phyloP scores from a whole-genome alignment of 495 filamentous ascomycete genomes.

The Penicillium cinerascens region DNA sequence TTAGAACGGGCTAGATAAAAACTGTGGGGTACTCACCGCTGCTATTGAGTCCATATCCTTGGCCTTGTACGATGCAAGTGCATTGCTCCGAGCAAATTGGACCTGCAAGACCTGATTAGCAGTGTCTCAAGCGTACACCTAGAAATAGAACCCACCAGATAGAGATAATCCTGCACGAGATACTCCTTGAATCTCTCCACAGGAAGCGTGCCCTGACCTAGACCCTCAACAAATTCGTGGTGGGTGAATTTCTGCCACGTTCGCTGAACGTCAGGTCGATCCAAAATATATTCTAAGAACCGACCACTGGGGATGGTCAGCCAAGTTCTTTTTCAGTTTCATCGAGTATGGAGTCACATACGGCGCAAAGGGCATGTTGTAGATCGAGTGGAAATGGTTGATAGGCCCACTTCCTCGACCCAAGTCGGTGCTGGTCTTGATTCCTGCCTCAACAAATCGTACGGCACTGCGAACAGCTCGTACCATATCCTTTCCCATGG shows the following conservation, averaged over 20 bases:
- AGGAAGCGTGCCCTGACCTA: slow-evolving; percentile 72
- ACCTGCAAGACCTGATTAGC: slow-evolving; percentile 45
- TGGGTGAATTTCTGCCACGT: slow-evolving; percentile 72
- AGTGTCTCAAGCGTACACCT: background rate
- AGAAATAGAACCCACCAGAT: slow-evolving; percentile 56
- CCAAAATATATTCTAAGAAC: slow-evolving; percentile 82
- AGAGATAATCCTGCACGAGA: slow-evolving; percentile 85
- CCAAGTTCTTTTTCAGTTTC: background rate
- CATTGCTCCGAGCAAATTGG: slow-evolving; percentile 82
- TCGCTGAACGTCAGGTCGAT: slow-evolving; percentile 63
- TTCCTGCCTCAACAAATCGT: slow-evolving; percentile 79
- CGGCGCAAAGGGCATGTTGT: slow-evolving; percentile 77
- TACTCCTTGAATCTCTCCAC: slow-evolving; percentile 77
- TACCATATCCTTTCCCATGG: slow-evolving; percentile 57
- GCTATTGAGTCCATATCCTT: slow-evolving; percentile 69
- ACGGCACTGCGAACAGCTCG: slow-evolving; percentile 68
- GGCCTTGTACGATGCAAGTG: slow-evolving; percentile 78
- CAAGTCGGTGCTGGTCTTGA: slow-evolving; percentile 67
- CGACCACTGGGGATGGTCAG: slow-evolving; percentile 52
- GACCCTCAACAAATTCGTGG: slow-evolving; percentile 73
- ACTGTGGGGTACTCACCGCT: slow-evolving; percentile 40
- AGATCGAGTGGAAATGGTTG: slow-evolving; percentile 88
- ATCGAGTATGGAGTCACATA: slow-evolving; percentile 39
- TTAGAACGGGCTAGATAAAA: background rate
- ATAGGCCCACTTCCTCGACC: slow-evolving; percentile 85